Evolutionary conservation across 75 land plant genomes (phyloP).

Genomic region (Adiantum capillusveneris): DNA sequence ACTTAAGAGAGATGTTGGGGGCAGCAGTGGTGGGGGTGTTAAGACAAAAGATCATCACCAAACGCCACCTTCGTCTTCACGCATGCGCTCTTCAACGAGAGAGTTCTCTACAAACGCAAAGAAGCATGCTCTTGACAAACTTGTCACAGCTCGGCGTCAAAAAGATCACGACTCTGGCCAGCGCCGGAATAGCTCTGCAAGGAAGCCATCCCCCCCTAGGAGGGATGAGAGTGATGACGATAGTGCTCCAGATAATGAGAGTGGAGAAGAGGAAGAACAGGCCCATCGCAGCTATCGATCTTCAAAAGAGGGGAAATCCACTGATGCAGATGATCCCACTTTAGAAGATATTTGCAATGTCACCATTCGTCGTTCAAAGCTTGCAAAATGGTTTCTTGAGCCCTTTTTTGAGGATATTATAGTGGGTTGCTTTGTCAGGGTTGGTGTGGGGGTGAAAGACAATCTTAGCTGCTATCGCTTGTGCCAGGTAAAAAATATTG

Average conservation of each 20-base stretch:
- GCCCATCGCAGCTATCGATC: constrained; percentile 41
- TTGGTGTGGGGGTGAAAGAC: constrained; percentile 67
- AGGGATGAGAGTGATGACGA: constrained; percentile 20
- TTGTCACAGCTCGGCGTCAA: constrained; percentile 53
- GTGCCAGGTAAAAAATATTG: constrained; percentile 80
- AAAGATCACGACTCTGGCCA: constrained; percentile 57
- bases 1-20: neutral
- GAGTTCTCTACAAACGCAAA: constrained; percentile 21
- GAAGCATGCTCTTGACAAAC: constrained; percentile 68
- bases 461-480: constrained; percentile 60
- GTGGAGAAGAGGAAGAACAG: constrained; percentile 16
- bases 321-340: constrained; percentile 17
- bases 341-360: constrained; percentile 59
- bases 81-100: constrained; percentile 32
- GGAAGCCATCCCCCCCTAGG: constrained; percentile 36
- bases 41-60: constrained; percentile 20
- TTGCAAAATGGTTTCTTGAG: constrained; percentile 93
- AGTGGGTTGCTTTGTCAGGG: constrained; percentile 87
- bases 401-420: constrained; percentile 90
- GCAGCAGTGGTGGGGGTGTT: neutral
- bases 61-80: constrained; percentile 27
- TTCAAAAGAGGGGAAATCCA: constrained; percentile 23
- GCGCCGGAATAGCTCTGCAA: constrained; percentile 34
- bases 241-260: constrained; percentile 13
- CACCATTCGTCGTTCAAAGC: constrained; percentile 72